Evolutionary conservation across 441 rosid genomes (phyloP).

Genomic region (Kokia cookei): DNA sequence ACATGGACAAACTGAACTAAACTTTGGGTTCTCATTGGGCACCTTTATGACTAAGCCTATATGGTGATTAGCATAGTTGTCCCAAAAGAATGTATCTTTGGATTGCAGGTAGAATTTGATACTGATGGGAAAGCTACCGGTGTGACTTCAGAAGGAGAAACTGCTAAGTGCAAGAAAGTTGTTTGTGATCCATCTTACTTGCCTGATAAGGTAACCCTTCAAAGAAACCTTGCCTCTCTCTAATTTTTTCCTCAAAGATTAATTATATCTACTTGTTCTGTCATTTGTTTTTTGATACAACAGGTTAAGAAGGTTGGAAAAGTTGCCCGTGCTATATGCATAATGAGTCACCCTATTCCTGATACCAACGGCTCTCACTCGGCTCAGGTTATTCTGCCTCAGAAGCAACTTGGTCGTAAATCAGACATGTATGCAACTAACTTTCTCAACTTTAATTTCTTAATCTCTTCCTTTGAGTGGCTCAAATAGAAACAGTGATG

Average conservation of each 20-base stretch:
- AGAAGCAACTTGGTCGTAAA: constrained; percentile 71
- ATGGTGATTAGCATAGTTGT: not conserved
- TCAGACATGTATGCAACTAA: constrained; percentile 50
- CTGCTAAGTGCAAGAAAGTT: constrained; percentile 71
- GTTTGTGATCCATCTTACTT: constrained; percentile 69
- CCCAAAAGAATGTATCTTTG: not conserved
- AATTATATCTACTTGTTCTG: not conserved
- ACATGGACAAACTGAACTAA: not conserved
- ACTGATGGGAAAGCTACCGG: constrained; percentile 50
- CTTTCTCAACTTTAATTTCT: not conserved
- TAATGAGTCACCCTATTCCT: constrained; percentile 74
- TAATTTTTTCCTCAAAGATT: not conserved
- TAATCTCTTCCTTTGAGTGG: not conserved
- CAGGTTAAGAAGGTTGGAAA: constrained; percentile 57
- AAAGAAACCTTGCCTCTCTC: not conserved
- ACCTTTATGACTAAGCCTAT: not conserved
- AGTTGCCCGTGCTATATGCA: constrained; percentile 61
- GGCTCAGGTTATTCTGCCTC: constrained; percentile 67
- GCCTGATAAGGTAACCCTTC: constrained; percentile 42
- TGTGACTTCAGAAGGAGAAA: constrained; percentile 66
- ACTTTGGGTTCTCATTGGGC: not conserved
- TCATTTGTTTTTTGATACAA: constrained; percentile 2
- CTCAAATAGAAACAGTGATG: not conserved
- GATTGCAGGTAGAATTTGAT: constrained; percentile 54
- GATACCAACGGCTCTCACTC: constrained; percentile 56